Percentiles rank a stretch among this genome's conserved stretches.
phyloP scores from a whole-genome alignment of 2,329 filamentous ascomycete genomes.

The Chalaropsis ovoidea region DNA sequence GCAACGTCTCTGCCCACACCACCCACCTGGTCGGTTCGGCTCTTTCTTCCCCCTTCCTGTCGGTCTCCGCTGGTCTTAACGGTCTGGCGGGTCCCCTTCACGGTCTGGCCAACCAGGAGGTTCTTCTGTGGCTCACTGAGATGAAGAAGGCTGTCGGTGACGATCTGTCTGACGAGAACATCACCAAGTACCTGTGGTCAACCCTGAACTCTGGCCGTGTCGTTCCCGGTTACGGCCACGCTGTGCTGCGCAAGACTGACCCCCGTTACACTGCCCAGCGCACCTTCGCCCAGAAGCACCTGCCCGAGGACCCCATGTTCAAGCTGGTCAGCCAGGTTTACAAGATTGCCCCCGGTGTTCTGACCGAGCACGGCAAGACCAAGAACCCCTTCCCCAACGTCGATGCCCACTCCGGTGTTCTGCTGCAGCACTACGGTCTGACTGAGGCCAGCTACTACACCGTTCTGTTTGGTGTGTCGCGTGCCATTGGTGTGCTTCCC shows the following conservation, averaged over 20 bases:
- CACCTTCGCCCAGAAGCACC: conserved; percentile 85
- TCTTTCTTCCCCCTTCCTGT: conserved; percentile 95
- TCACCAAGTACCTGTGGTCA: conserved; percentile 97
- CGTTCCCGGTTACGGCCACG: conserved; percentile 96
- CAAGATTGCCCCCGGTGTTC: conserved; percentile 96
- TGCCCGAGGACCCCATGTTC: conserved; percentile 98
- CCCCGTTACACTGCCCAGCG: conserved; percentile 98
- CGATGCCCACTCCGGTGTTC: conserved; percentile 96
- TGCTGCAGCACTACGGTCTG: conserved; percentile 98
- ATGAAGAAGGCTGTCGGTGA: conserved; percentile 94
- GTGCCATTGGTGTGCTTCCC: conserved; percentile 94
- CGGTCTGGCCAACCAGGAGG: conserved; percentile 99
- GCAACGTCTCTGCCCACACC: conserved; percentile 96
- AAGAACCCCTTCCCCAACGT: conserved; percentile 99
- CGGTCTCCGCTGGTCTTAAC: conserved; percentile 90
- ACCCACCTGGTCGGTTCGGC: conserved; percentile 95
- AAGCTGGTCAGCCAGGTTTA: conserved; percentile 99
- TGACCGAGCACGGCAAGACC: conserved; percentile 99
- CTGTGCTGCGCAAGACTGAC: conserved; percentile 98
- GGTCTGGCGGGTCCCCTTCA: conserved; percentile 96
- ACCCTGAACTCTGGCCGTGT: conserved; percentile 93
- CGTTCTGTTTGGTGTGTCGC: conserved; percentile 96
- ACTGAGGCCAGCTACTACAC: conserved; percentile 99
- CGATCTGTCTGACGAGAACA: conserved; percentile 90
- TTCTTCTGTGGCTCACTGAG: conserved; percentile 96